Percentiles rank a stretch among this genome's conserved stretches.
These are phyloP conservation scores for Fusarium oligoseptatum DNA, from an alignment of 2,329 filamentous ascomycete species.

Conservation along the genomic window DNA sequence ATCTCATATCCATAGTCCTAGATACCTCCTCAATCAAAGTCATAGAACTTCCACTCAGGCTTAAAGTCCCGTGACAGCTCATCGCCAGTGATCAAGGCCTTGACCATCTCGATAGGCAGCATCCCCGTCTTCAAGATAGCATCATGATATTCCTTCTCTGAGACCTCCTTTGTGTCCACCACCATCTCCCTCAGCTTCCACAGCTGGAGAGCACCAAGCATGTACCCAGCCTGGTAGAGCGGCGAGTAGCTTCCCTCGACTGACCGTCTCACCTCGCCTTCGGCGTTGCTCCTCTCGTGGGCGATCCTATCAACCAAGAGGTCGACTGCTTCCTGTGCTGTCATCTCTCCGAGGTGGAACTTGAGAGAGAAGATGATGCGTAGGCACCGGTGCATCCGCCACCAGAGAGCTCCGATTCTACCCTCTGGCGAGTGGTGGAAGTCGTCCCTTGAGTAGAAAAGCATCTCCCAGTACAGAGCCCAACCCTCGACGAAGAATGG, in stretches of 20 bases:
- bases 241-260: conserved; percentile 34
- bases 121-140: conserved; percentile 26
- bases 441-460: conserved; percentile 28
- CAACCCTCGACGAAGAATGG: conserved; percentile 35
- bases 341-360: conserved; percentile 35
- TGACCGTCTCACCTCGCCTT: conserved; percentile 29
- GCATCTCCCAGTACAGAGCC: conserved; percentile 39
- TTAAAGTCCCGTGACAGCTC: conserved; percentile 29
- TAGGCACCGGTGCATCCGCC: conserved; percentile 34
- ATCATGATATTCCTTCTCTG: conserved; percentile 35
- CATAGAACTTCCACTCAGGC: conserved; percentile 34
- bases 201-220: conserved; percentile 27
- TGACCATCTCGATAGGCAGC: conserved; percentile 37
- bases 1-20: neutral
- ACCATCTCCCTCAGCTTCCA: conserved; percentile 34
- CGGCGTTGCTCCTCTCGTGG: conserved; percentile 32
- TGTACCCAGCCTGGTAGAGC: conserved; percentile 34
- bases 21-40: conserved; percentile 20
- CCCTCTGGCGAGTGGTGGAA: conserved; percentile 31
- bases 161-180: conserved; percentile 17
- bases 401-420: conserved; percentile 33
- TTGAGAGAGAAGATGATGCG: conserved; percentile 26
- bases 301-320: conserved; percentile 15
- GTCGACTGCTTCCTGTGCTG: conserved; percentile 31
- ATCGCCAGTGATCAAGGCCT: conserved; percentile 18